A percentile compares a stretch with the other conserved stretches of the same genome.
Conservation (phyloP, 164 flowering plant genomes). For the Umbellularia californica region DNA sequence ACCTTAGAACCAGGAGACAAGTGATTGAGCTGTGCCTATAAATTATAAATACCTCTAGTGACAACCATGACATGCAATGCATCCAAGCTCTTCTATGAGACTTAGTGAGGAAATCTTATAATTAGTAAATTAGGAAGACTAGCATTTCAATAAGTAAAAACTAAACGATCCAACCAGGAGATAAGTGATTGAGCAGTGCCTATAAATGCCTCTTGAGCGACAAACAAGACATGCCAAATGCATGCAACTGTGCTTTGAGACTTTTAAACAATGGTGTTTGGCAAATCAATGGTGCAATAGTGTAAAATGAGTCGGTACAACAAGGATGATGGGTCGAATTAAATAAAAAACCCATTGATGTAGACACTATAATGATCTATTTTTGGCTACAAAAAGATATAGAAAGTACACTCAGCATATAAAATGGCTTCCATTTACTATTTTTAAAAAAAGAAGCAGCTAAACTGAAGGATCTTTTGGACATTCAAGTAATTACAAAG, state of each 20-base stretch:
- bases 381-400: no score
- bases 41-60: no score
- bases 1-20: no score
- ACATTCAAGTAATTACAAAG: background rate
- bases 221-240: background rate
- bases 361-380: background rate
- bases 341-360: background rate
- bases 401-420: no score
- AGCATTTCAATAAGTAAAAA: no score
- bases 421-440: no score
- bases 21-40: no score
- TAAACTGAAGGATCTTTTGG: background rate
- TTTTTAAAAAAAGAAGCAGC: no score
- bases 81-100: no score
- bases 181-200: background rate
- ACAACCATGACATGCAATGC: no score
- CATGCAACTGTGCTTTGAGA: background rate
- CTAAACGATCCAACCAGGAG: background rate
- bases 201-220: background rate
- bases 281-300: background rate
- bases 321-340: background rate
- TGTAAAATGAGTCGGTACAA: background rate
- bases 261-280: background rate
- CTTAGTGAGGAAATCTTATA: no score
- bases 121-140: no score